Conservation (phyloP, 2,329 filamentous ascomycete genomes). For the Trichoderma simmonsii region DNA sequence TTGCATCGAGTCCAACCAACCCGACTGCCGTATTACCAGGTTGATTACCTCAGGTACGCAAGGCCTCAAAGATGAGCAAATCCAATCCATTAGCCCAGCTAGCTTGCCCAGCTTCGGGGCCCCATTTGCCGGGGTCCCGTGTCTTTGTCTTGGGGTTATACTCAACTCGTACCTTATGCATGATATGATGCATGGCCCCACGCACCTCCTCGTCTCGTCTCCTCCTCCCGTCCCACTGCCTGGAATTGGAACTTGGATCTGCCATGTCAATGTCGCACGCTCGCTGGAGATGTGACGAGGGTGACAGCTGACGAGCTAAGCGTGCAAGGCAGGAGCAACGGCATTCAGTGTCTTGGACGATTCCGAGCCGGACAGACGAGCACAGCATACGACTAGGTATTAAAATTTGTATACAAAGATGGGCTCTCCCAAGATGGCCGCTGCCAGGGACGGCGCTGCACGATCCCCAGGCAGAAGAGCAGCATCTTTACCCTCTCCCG, state of each 20-base stretch:
- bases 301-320: constrained; percentile 13
- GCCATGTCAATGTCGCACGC: not conserved
- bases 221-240: constrained; percentile 7
- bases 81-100: not conserved
- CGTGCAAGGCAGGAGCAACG: constrained; percentile 7
- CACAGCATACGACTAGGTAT: too few species aligned
- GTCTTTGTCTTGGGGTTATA: not conserved
- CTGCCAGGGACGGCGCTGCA: not conserved
- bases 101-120: not conserved
- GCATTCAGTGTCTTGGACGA: constrained; percentile 4
- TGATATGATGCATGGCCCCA: not conserved
- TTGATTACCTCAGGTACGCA: not conserved
- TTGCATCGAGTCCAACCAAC: not conserved
- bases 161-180: not conserved
- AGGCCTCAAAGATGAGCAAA: not conserved
- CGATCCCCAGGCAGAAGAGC: not conserved
- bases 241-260: constrained; percentile 8
- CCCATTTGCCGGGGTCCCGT: constrained; percentile 15
- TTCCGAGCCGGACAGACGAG: not conserved
- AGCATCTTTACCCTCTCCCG: not conserved
- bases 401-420: not conserved
- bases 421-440: not conserved
- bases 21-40: not conserved
- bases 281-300: not conserved
- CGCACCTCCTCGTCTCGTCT: not conserved